Evolutionary conservation across 2,329 filamentous ascomycete species (phyloP), one percentile per base, ranked within the genome.

Genomic region (Alternaria viburni): DNA sequence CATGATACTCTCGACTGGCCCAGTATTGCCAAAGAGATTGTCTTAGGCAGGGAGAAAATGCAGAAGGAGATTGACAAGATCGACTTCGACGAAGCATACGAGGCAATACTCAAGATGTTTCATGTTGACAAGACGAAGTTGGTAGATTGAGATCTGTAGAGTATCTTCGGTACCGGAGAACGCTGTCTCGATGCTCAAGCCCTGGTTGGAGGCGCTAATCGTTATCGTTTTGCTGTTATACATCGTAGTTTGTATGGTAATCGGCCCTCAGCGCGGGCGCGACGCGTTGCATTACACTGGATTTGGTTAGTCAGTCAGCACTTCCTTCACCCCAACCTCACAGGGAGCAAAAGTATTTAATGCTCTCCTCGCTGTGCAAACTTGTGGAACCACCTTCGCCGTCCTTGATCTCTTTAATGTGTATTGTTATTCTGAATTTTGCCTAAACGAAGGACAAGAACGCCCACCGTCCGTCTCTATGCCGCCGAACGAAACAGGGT

Each of bases 51-150:
- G 28, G 62, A 69, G 46, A 68, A n/a, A 45, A 71, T 81, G 57
- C 71, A 80, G 49, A 66, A 69, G 55, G 72, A 71, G 47, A 71
- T 77, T 23, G 69, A 73, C n/a, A 69, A 70, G 58, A 62, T 79
- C 23, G 75, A 80, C 65, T 72, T 75, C 7, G 61, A 62, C 3
- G 61, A 69, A n/a, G 73, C 63, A 5, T 57, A 56, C 32, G 32
- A 30, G 11, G 44, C 46, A 25, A 28, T 57, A 7, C 2, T 50
- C 15, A 50, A 57, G 12, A 25, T 26, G 19, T 57, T 49, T 4
- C 55, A 57, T 1, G 30, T 57, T 7, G 44, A 57, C 23, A 19
- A 49, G 13, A 15, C 15, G 26, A 50, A 41, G 1, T 15, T 57
- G 44, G 45, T 57, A 19, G 50, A 19, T 5, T 51, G 15, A 54